A percentile compares a stretch with the other conserved stretches of the same genome.
Evolutionary conservation across 2,329 filamentous ascomycete species (phyloP).

Genomic region (Fusarium xyrophilum): DNA sequence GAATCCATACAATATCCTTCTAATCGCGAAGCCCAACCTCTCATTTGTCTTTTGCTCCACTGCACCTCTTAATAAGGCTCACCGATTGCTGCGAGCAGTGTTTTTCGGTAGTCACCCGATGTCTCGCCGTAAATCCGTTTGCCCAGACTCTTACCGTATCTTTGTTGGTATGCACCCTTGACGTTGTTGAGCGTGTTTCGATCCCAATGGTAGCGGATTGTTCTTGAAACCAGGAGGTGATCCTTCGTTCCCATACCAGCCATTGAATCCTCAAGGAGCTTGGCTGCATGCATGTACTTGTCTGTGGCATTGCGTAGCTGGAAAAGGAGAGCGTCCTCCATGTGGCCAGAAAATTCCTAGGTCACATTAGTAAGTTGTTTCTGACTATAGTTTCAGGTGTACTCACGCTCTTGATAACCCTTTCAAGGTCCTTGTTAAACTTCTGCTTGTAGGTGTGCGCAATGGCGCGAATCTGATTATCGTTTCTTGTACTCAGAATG

Average conservation of each 20-base stretch:
- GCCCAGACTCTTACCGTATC: slow-evolving; percentile 71
- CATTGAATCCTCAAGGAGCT: slow-evolving; percentile 86
- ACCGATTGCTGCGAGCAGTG: slow-evolving; percentile 75
- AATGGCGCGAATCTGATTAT: slow-evolving; percentile 85
- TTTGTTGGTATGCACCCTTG: slow-evolving; percentile 76
- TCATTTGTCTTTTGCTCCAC: background rate
- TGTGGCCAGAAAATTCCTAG: slow-evolving; percentile 87
- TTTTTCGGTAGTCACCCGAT: slow-evolving; percentile 78
- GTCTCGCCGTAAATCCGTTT: slow-evolving; percentile 81
- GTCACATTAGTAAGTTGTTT: background rate
- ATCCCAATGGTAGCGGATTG: slow-evolving; percentile 87
- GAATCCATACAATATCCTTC: slow-evolving; percentile 2
- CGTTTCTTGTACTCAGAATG: slow-evolving; percentile 76
- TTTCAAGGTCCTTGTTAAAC: slow-evolving; percentile 73
- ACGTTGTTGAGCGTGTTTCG: slow-evolving; percentile 75
- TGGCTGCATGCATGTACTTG: slow-evolving; percentile 83
- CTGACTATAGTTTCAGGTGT: background rate
- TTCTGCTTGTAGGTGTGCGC: slow-evolving; percentile 74
- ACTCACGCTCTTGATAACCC: slow-evolving; percentile 73
- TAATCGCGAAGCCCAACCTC: background rate
- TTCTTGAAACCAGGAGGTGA: slow-evolving; percentile 74
- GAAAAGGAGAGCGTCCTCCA: slow-evolving; percentile 82
- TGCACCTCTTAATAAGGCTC: slow-evolving; percentile 45
- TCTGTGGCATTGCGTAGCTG: slow-evolving; percentile 81
- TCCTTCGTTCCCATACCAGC: slow-evolving; percentile 88